These are phyloP conservation scores for Bryopsis sp. DNA, from an alignment of 139 green algal genomes.

Conservation along the genomic window DNA sequence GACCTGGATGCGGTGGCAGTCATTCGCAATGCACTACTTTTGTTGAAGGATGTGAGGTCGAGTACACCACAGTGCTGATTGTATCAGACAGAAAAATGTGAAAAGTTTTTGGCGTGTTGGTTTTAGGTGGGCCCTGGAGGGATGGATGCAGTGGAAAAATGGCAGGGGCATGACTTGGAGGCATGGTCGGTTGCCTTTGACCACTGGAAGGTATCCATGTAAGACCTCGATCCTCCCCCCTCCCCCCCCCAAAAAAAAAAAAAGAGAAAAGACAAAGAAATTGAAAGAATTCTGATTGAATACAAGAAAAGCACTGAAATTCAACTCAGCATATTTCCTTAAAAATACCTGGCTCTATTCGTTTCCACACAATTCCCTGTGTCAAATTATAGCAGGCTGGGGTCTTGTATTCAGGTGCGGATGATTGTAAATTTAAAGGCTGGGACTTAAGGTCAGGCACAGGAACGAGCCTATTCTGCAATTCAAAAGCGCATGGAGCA, in stretches of 20 bases:
- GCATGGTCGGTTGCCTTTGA: constrained; percentile 29
- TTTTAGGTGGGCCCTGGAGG: no score
- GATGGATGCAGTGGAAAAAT: constrained; percentile 16
- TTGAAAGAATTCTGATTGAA: not conserved
- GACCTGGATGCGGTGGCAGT: no score
- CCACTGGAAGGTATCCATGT: constrained; percentile 5
- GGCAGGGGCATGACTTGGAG: constrained; percentile 37
- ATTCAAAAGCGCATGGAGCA: constrained; percentile 50
- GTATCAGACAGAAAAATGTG: no score
- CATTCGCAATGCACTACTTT: no score
- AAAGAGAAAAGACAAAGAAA: not conserved
- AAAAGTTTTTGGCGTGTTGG: no score
- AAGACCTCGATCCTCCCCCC: not conserved
- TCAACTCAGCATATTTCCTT: not conserved
- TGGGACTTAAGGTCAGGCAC: constrained; percentile 37
- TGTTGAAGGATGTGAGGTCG: no score
- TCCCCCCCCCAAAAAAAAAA: no score
- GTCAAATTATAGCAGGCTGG: not conserved
- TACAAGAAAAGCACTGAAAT: not conserved
- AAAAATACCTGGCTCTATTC: not conserved
- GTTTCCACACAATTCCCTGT: not conserved
- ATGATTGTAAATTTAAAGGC: constrained; percentile 52
- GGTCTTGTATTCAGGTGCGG: constrained; percentile 49
- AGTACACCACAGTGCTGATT: no score
- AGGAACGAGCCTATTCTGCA: constrained; percentile 26